Conservation (phyloP, 331 rosid species). For the Dryas integrifolia region DNA sequence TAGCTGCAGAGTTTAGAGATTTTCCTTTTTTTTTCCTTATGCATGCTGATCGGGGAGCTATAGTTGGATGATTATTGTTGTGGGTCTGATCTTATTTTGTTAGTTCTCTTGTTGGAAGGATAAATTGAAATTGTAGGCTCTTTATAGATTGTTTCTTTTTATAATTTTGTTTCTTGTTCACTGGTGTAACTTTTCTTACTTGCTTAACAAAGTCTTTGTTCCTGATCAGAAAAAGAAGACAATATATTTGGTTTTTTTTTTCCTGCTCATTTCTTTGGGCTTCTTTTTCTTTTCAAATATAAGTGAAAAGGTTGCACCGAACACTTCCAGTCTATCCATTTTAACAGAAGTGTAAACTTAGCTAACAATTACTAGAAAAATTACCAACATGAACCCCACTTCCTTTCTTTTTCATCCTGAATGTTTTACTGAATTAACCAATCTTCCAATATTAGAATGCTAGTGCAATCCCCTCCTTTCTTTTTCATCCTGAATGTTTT, state of each 20-base stretch:
- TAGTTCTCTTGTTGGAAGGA: neutral
- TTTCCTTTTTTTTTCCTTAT: neutral
- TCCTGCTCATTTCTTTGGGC: neutral
- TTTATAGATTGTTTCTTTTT: neutral
- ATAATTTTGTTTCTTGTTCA: neutral
- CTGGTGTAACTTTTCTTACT: neutral
- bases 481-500: slow-evolving; percentile 7
- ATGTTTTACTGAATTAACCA: slow-evolving; percentile 12
- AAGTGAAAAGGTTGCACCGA: neutral
- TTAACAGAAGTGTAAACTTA: too few relatives aligned
- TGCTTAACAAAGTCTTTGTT: too few relatives aligned
- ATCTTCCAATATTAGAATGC: slow-evolving; percentile 1
- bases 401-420: slow-evolving; percentile 8
- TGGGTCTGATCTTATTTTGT: neutral
- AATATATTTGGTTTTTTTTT: neutral
- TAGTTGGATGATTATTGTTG: neutral
- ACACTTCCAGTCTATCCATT: too few relatives aligned
- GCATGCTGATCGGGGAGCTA: neutral
- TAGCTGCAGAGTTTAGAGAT: neutral
- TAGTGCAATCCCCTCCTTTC: neutral
- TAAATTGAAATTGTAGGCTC: neutral
- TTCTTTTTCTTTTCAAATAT: neutral
- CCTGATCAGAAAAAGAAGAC: too few relatives aligned
- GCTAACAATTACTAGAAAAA: neutral
- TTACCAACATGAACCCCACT: neutral